These are phyloP conservation scores for Arthrobotrys pseudoclavata DNA, from an alignment of 2,329 filamentous ascomycete species.

Conservation along the genomic window DNA sequence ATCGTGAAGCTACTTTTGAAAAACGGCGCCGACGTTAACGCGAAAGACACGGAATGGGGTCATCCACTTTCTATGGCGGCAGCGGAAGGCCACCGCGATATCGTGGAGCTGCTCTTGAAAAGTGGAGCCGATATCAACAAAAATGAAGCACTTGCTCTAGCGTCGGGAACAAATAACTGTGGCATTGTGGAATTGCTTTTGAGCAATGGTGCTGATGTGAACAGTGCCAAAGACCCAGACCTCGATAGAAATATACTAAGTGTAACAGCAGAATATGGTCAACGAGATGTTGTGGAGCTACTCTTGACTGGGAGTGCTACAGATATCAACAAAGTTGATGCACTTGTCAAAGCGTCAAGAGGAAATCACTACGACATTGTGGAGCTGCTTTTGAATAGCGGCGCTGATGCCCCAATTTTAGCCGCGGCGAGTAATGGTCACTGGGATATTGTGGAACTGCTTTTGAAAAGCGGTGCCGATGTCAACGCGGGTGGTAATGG, in stretches of 20 bases:
- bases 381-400: neutral
- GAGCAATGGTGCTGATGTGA: neutral
- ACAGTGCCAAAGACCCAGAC: neutral
- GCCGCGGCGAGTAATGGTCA: neutral
- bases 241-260: no score
- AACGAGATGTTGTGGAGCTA: no score
- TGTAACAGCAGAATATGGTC: no score
- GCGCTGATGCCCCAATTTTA: no score
- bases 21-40: no score
- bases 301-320: no score
- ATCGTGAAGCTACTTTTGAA: neutral
- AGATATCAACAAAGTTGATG: no score
- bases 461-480: neutral
- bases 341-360: neutral
- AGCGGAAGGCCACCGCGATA: neutral
- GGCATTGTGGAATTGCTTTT: slow-evolving; percentile 5
- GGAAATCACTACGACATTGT: neutral
- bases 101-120: neutral
- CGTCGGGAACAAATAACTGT: no score
- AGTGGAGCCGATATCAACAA: neutral
- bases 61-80: neutral
- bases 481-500: no score
- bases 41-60: neutral
- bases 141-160: no score
- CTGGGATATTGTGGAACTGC: neutral